Percentiles rank a stretch among this genome's conserved stretches.
Conservation (phyloP, 768 basidiomycete species). For the Lyophyllum semitale region DNA sequence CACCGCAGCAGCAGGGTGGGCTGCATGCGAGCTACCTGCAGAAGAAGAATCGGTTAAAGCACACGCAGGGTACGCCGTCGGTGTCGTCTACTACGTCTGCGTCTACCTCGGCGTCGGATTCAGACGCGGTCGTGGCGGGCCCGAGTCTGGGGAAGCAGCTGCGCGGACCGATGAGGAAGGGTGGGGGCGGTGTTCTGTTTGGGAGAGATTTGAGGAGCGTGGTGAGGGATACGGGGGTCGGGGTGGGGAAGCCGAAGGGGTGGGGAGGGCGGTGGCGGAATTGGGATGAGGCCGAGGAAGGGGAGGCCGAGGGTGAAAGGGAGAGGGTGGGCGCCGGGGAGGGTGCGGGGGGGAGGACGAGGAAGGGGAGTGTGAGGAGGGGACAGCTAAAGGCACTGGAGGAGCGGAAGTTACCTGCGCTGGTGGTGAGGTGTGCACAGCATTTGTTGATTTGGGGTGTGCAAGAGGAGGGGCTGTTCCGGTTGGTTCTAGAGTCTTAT, state of each 20-base stretch:
- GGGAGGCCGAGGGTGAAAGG: slow-evolving; percentile 17
- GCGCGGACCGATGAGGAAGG: slow-evolving; percentile 50
- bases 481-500: slow-evolving; percentile 47
- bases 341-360: slow-evolving; percentile 4
- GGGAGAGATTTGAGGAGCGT: slow-evolving; percentile 57
- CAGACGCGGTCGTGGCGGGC: slow-evolving; percentile 39
- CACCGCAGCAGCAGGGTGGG: slow-evolving; percentile 30
- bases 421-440: slow-evolving; percentile 81
- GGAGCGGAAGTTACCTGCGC: slow-evolving; percentile 62
- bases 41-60: slow-evolving; percentile 40
- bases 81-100: slow-evolving; percentile 46
- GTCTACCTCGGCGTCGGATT: slow-evolving; percentile 19
- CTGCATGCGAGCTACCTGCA: slow-evolving; percentile 13
- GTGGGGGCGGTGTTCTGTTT: slow-evolving; percentile 57
- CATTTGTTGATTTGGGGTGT: slow-evolving; percentile 83
- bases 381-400: slow-evolving; percentile 42
- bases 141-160: slow-evolving; percentile 58
- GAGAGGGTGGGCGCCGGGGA: slow-evolving; percentile 10
- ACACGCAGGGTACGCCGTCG: slow-evolving; percentile 65
- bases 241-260: slow-evolving; percentile 23
- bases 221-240: slow-evolving; percentile 58
- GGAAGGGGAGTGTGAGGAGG: slow-evolving; percentile 22
- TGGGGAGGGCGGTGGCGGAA: slow-evolving; percentile 22
- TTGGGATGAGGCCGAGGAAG: slow-evolving; percentile 25
- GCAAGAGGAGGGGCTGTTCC: slow-evolving; percentile 84